These are phyloP conservation scores for Isatis lusitanica DNA, from an alignment of 441 rosid genomes.

Conservation along the genomic window DNA sequence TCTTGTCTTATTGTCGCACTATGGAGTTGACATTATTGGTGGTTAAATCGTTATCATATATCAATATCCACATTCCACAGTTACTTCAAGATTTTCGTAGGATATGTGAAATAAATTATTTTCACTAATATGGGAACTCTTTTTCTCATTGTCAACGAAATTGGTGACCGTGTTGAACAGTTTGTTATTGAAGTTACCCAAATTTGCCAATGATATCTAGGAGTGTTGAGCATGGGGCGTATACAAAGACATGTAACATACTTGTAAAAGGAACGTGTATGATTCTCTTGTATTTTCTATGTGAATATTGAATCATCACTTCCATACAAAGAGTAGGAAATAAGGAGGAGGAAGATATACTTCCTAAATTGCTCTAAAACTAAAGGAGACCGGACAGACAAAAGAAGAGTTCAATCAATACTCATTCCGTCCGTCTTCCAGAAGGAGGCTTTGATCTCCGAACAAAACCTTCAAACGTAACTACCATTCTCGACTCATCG, in stretches of 20 bases:
- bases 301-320: too few species aligned
- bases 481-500: too few species aligned
- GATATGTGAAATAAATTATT: neutral
- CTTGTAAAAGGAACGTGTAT: too few species aligned
- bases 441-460: too few species aligned
- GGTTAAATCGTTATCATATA: slow-evolving; percentile 17
- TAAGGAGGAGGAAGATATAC: too few species aligned
- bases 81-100: neutral
- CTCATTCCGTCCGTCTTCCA: too few species aligned
- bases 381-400: too few species aligned
- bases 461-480: too few species aligned
- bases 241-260: neutral
- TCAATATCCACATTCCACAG: slow-evolving; percentile 17
- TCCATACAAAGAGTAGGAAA: too few species aligned
- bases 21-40: slow-evolving; percentile 24
- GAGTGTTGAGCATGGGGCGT: neutral
- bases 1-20: slow-evolving; percentile 25
- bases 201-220: neutral
- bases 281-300: too few species aligned
- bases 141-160: neutral
- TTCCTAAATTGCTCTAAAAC: too few species aligned
- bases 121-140: neutral
- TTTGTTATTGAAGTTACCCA: neutral
- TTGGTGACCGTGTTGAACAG: neutral
- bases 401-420: too few species aligned